Evolutionary conservation across 2,329 filamentous ascomycete species (phyloP).

Genomic region (Aureobasidium subglaciale): DNA sequence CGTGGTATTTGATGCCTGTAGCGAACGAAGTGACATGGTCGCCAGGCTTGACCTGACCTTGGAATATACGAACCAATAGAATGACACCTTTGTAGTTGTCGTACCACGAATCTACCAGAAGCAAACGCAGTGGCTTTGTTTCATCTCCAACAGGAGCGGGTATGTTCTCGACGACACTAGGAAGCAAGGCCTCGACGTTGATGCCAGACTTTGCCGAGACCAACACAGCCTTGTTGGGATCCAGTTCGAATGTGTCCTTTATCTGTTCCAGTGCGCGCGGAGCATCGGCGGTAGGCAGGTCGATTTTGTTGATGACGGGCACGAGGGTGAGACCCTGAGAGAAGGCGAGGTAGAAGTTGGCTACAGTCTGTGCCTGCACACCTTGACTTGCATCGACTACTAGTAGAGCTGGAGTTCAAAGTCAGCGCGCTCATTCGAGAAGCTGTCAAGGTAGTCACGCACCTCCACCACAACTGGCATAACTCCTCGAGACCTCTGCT

Average conservation of each 20-base stretch:
- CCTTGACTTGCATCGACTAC: slow-evolving; percentile 95
- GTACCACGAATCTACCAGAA: slow-evolving; percentile 98
- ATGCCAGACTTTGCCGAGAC: slow-evolving; percentile 92
- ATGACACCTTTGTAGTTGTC: slow-evolving; percentile 93
- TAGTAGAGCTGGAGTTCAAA: slow-evolving; percentile 54
- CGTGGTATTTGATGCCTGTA: slow-evolving; percentile 81
- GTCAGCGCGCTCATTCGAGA: background rate
- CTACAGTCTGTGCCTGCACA: slow-evolving; percentile 94
- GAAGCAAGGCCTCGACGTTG: slow-evolving; percentile 77
- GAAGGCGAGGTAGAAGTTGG: slow-evolving; percentile 97
- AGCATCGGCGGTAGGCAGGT: slow-evolving; percentile 84
- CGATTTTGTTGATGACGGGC: slow-evolving; percentile 94
- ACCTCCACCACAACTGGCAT: slow-evolving; percentile 82
- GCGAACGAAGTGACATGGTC: slow-evolving; percentile 83
- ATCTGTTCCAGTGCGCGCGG: slow-evolving; percentile 80
- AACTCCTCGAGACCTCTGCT: slow-evolving; percentile 90
- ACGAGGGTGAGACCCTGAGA: slow-evolving; percentile 80
- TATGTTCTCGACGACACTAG: slow-evolving; percentile 76
- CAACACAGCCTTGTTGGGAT: slow-evolving; percentile 63
- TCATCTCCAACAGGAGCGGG: slow-evolving; percentile 71
- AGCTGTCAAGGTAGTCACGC: background rate
- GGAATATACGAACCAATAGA: slow-evolving; percentile 82
- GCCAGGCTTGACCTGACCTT: slow-evolving; percentile 74
- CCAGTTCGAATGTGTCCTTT: slow-evolving; percentile 77
- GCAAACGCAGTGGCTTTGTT: slow-evolving; percentile 66